A percentile compares a stretch with the other conserved stretches of the same genome.
Conservation (phyloP, 768 basidiomycete genomes). For the Mycena vitilis region DNA sequence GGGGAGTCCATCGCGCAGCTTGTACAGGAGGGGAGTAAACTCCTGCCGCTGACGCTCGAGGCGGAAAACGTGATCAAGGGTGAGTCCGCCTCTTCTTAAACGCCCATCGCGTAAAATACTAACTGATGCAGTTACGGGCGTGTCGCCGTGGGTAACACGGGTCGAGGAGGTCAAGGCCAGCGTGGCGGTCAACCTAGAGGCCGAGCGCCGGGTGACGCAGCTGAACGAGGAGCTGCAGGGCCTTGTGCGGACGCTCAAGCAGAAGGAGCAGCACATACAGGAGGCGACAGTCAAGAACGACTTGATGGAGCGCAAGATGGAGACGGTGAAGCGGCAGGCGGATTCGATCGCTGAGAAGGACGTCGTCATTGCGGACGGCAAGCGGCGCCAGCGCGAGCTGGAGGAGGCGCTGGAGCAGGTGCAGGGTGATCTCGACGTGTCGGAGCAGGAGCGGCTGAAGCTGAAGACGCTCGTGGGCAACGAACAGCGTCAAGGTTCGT, state of each 20-base stretch:
- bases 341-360: conserved; percentile 88
- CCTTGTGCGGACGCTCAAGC: conserved; percentile 83
- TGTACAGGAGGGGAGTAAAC: conserved; percentile 73
- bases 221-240: conserved; percentile 92
- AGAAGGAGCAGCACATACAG: conserved; percentile 91
- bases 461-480: conserved; percentile 75
- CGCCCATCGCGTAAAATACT: background rate
- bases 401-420: conserved; percentile 95
- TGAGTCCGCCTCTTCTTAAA: conserved; percentile 49
- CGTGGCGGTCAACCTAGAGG: conserved; percentile 89
- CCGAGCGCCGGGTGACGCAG: conserved; percentile 87
- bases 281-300: conserved; percentile 94
- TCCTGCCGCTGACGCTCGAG: conserved; percentile 81
- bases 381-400: conserved; percentile 90
- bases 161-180: conserved; percentile 86
- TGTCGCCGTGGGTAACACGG: conserved; percentile 87
- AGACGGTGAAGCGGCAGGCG: conserved; percentile 90
- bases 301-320: conserved; percentile 93
- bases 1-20: conserved; percentile 76
- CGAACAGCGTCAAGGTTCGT: conserved; percentile 80
- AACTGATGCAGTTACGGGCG: conserved; percentile 66
- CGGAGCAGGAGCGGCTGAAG: conserved; percentile 91
- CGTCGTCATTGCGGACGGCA: conserved; percentile 78
- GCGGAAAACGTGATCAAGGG: conserved; percentile 83
- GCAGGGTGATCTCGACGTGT: conserved; percentile 85